Base-by-base conservation (phyloP, 176 grass and related monocot genomes). In the Avena eriantha region DNA sequence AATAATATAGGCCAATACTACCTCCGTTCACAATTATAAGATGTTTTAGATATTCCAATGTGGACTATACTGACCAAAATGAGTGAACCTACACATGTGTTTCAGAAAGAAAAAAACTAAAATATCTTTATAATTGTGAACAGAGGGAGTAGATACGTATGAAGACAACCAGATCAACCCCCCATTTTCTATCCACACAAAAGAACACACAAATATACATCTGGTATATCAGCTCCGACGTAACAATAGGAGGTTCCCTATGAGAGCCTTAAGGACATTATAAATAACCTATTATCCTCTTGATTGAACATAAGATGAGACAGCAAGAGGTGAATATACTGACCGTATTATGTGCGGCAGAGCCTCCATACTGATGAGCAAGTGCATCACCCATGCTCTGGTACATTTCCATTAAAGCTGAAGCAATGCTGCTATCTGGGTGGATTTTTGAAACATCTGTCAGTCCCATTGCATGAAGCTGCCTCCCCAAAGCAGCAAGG, bases 331-430 rank as follows among this genome's bases (percentile, higher is more conserved):
- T 17, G 39, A 69, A 55, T 80, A 73, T 41, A 86, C 70, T 78
- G 67, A 98, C 96, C 26, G 71, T 98, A 76, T 98, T 94, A 80
- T 96, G 96, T 78, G 96, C 96, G 46, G 96, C 96, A 88, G 96
- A 98, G 80, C 96, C 96, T 79, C 96, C 96, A 80, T 98, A 98
- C 76, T 98, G 96, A 56, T 98, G 93, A 79, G 96, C 92, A 90
- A 98, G 90, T 76, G 92, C 93, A 88, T 98, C 96, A 53, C 96
- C 96, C 96, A 98, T 98, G 80, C 92, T 83, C 83, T 98, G 96
- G 82, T 98, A 98, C 93, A 98, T 92, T 78, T 98, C 96, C 96
- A 94, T 98, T 74, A 98, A 88, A 83, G 96, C 86, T 76, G 88
- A 88, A 81, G 96, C 96, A 73, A 96, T 91, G 84, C 86, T 91